Conservation (phyloP, 2,329 filamentous ascomycete genomes). For the Penicillium thymicola region DNA sequence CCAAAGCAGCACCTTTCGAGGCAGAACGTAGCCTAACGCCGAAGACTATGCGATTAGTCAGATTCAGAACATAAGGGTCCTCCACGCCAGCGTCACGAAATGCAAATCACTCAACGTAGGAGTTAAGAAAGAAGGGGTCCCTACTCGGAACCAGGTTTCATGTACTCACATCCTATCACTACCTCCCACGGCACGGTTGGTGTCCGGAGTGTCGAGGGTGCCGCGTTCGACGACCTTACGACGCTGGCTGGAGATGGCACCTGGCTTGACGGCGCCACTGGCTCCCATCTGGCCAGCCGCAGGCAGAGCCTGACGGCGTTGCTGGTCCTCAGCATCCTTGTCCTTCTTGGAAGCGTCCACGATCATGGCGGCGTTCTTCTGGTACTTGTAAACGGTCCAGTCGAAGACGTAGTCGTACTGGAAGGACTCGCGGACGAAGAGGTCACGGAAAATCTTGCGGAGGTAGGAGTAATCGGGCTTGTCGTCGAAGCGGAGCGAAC, state of each 20-base stretch:
- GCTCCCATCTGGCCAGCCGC: conserved; percentile 55
- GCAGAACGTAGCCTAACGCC: conserved; percentile 82
- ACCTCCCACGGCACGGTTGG: conserved; percentile 71
- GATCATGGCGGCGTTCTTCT: conserved; percentile 97
- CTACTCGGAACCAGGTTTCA: conserved; percentile 76
- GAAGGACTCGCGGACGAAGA: conserved; percentile 98
- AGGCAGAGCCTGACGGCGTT: conserved; percentile 64
- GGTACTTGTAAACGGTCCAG: conserved; percentile 99
- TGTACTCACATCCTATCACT: conserved; percentile 96
- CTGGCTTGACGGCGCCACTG: conserved; percentile 63
- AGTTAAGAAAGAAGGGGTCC: conserved; percentile 64
- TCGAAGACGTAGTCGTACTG: conserved; percentile 99
- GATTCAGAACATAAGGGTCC: conserved; percentile 64
- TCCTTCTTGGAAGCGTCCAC: conserved; percentile 72
- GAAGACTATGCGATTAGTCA: conserved; percentile 79
- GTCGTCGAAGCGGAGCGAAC: conserved; percentile 97
- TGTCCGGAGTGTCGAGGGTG: conserved; percentile 65
- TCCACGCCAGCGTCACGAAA: conserved; percentile 70
- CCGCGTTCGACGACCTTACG: conserved; percentile 78
- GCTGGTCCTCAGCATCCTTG: conserved; percentile 73
- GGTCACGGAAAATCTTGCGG: conserved; percentile 99
- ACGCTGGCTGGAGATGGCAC: conserved; percentile 70
- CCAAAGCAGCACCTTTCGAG: conserved; percentile 64
- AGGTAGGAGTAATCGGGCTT: conserved; percentile 99
- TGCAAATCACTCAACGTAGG: conserved; percentile 73